Evolutionary conservation across 768 basidiomycete species (phyloP), one percentile per base, ranked within the genome.

Genomic region (Hericium coralloides): DNA sequence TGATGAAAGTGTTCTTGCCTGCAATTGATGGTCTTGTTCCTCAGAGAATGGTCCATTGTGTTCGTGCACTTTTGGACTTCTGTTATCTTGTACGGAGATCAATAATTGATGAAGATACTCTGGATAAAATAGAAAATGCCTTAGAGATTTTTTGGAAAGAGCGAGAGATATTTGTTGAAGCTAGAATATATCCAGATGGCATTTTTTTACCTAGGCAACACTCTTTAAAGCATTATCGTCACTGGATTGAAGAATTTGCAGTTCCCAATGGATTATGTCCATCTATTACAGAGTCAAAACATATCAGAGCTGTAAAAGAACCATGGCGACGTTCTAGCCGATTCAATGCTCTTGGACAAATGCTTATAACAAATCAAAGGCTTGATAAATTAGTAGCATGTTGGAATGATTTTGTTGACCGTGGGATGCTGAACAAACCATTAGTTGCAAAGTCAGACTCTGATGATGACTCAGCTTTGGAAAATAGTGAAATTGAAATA

Each of bases 201-300:
- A 58, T 64, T 20, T 60, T 55, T 0, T 43, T 65, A 9, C 64
- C 64, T 0, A 57, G 59, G 2, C 58, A 63, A 47, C 64, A 65
- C 20, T 53, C 59, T 4, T 51, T 61, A 10, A 41, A 20, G 0
- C 63, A 64, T 31, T 63, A 62, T 36, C 22, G 39, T 0, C 55
- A 38, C 2, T 38, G 26, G 25, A 60, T 56, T 26, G 49, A 12
- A 15, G 18, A 55, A 5, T 66, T 61, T 50, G 65, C 59, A 0
- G 56, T 61, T 2, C 63, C 60, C 2, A 61, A 65, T 53, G 64
- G 62, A 17, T 38, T 66, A 3, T 66, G 64, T 36, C 61, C 62
- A 1, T 66, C 64, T 0, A 66, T 66, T 6, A 65, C 58, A 0
- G 64, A 66, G 45, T 56, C 62, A 4, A 63, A 63, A 23, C 64